Conservation (phyloP, 352 stramenopile species). For the Globisporangium abappressorium region DNA sequence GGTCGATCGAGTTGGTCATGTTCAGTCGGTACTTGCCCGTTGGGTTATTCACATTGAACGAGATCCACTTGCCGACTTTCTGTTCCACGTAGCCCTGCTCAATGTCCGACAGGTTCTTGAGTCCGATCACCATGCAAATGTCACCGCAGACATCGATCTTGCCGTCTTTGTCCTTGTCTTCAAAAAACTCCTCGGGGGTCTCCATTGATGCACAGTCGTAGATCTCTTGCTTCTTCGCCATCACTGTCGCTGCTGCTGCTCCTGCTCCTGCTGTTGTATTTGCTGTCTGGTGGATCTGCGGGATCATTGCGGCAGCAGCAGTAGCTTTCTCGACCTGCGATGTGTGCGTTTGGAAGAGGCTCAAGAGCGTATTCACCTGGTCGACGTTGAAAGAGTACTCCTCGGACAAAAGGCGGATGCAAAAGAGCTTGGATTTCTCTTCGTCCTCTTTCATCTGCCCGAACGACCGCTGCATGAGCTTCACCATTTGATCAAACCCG, state of each 20-base stretch:
- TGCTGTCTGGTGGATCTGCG: conserved; percentile 43
- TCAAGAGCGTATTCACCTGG: conserved; percentile 51
- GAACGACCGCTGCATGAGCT: conserved; percentile 46
- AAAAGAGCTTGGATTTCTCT: conserved; percentile 58
- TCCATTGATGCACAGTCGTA: conserved; percentile 64
- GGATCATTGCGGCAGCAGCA: conserved; percentile 57
- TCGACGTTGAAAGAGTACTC: conserved; percentile 59
- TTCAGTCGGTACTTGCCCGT: conserved; percentile 66
- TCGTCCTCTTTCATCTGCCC: conserved; percentile 40
- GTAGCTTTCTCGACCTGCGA: conserved; percentile 71
- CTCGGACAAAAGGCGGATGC: conserved; percentile 57
- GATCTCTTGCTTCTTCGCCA: conserved; percentile 27
- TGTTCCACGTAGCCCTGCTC: conserved; percentile 70
- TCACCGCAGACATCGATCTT: conserved; percentile 81
- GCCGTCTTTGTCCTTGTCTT: conserved; percentile 76
- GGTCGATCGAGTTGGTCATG: conserved; percentile 66
- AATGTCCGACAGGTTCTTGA: conserved; percentile 58
- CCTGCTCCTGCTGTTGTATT: conserved; percentile 6
- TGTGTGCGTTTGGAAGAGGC: conserved; percentile 59
- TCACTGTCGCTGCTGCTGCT: not conserved
- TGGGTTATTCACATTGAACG: conserved; percentile 68
- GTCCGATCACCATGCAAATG: conserved; percentile 73
- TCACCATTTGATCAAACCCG: conserved; percentile 39
- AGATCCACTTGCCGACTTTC: conserved; percentile 77
- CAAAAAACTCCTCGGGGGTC: conserved; percentile 60